Conservation (phyloP, 345 rosid genomes). For the Pseudoturritis turrita region DNA sequence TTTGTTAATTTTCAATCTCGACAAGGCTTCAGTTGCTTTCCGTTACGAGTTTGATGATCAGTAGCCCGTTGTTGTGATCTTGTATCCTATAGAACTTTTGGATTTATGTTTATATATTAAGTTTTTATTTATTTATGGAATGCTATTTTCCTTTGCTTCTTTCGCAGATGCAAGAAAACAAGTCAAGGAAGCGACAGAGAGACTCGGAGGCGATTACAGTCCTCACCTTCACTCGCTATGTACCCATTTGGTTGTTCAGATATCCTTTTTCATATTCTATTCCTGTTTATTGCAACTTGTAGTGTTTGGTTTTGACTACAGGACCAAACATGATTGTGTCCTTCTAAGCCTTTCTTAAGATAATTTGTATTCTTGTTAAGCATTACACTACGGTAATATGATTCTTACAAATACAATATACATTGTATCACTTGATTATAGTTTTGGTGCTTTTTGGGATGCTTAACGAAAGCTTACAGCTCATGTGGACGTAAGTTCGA, state of each 20-base stretch:
- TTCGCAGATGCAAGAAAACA: conserved; percentile 82
- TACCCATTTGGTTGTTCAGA: conserved; percentile 95
- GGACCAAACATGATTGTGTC: not conserved
- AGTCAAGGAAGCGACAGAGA: conserved; percentile 90
- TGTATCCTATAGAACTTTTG: not conserved
- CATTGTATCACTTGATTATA: not conserved
- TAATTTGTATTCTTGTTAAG: not conserved
- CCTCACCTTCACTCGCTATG: conserved; percentile 76
- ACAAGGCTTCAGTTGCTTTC: not conserved
- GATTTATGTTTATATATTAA: not conserved
- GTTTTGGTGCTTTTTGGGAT: conserved; percentile 14
- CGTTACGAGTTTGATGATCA: not conserved
- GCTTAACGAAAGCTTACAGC: conserved; percentile 68
- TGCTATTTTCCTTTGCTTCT: conserved; percentile 4
- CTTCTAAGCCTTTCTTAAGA: not conserved
- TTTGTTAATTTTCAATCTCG: not conserved
- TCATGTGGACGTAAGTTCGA: conserved; percentile 83
- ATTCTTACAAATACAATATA: not conserved
- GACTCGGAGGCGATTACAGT: conserved; percentile 86
- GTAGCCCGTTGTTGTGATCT: not conserved
- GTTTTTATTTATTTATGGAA: not conserved
- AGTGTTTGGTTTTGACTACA: not conserved
- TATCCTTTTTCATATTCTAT: conserved; percentile 53
- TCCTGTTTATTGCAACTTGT: not conserved
- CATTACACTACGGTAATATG: not conserved